phyloP scores from a whole-genome alignment of 257 asterid genomes.

The Solanum rostratum region DNA sequence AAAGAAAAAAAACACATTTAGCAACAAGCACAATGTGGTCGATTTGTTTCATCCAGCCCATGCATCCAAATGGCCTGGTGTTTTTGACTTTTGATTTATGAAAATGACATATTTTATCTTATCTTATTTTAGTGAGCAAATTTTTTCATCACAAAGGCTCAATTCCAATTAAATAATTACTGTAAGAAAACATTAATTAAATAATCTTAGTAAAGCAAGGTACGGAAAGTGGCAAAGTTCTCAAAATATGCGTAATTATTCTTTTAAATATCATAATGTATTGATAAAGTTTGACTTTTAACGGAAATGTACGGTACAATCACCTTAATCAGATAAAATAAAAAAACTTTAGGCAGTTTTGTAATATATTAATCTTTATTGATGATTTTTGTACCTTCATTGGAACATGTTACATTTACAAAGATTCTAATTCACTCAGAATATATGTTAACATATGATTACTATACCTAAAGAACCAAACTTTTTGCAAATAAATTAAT shows the following conservation, averaged over 20 bases:
- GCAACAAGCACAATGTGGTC: not conserved
- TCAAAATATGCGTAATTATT: not conserved
- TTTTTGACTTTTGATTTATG: not conserved
- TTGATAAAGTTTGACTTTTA: not conserved
- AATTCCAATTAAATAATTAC: not conserved
- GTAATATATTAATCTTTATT: not conserved
- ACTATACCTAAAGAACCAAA: conserved; percentile 21
- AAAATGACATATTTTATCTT: not conserved
- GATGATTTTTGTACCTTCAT: not conserved
- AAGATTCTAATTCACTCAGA: conserved; percentile 32
- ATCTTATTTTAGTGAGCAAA: not conserved
- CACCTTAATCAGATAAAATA: not conserved
- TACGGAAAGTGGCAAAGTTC: not conserved
- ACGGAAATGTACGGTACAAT: not conserved
- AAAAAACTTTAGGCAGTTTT: not conserved
- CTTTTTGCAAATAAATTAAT: not conserved
- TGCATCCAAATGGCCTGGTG: not conserved
- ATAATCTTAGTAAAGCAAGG: not conserved
- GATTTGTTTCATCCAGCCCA: not conserved
- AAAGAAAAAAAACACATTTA: not conserved
- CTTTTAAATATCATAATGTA: not conserved
- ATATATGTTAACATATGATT: conserved; percentile 39
- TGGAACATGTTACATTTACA: conserved; percentile 23
- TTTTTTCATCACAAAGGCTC: not conserved
- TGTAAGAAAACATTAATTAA: not conserved